Evolutionary conservation across 2,329 filamentous ascomycete genomes (phyloP), one percentile per base, ranked within the genome.

Genomic region (Talaromyces verruculosus): DNA sequence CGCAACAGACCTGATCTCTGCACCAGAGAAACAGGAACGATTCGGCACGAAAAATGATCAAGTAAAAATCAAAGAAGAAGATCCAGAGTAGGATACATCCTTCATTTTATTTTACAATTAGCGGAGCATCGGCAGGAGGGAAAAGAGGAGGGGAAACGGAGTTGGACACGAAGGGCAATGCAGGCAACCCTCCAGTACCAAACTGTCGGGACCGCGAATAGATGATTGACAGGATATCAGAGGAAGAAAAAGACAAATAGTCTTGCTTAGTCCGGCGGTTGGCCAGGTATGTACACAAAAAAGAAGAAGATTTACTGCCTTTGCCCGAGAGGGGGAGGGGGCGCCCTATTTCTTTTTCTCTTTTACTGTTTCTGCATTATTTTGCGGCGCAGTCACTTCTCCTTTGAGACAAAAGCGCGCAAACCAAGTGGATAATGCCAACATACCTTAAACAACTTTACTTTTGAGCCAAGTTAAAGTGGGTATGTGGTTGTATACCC

Each of bases 161-260:
- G 28, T 35, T 13, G 33, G 28, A 49, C 25, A 47, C 22, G 53
- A 59, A 43, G 60, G 43, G 22, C 41, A 47, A 33, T 28, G 59
- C 43, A 59, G 51, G 60, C 53, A 60, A 66, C 65, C 65, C 65
- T 66, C 65, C 65, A 41, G 65, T 66, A 63, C 65, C 65, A 66
- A 66, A 66, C 60, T 66, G 65, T 66, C 65, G 65, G 65, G 61
- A 60, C 43, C 35, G 53, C 39, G 37, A 59, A 30, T 37, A n/a
- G 17, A 45, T 49, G 61, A 63, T 63, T 63, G 43, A 63, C 60
- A 66, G 60, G 61, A 63, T 66, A 66, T 55, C 17, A 66, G 60
- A 66, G 53, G 60, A 60, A 47, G 43, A 55, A 66, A 60, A n/a
- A 10, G 30, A 63, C 53, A 28, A 33, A 41, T 63, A 35, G 53